A percentile compares a stretch with the other conserved stretches of the same genome.
Evolutionary conservation across 2,329 filamentous ascomycete genomes (phyloP).

Genomic region (Fusarium anthophilum): DNA sequence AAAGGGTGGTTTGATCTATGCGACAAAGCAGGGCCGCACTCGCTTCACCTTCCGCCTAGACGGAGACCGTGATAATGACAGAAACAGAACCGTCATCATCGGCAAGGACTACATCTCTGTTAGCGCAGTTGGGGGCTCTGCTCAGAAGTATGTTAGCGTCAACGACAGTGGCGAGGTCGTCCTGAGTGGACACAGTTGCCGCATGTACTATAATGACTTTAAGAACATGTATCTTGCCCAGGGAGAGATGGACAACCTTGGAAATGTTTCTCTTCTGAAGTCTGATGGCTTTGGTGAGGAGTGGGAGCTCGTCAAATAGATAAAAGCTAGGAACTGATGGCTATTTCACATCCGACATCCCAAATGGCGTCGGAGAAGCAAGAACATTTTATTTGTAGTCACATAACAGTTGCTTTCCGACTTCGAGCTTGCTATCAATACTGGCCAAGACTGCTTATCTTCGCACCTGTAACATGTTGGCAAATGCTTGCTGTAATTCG

Average conservation of each 20-base stretch:
- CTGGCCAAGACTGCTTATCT: not conserved
- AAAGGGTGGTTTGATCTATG: not conserved
- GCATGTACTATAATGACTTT: not conserved
- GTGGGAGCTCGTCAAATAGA: slow-evolving; percentile 27
- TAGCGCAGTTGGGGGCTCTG: not conserved
- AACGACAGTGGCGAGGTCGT: not conserved
- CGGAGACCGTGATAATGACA: not conserved
- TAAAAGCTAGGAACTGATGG: not conserved
- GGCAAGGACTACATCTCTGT: not conserved
- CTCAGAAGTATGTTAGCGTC: not conserved
- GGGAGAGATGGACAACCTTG: not conserved
- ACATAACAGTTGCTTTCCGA: not conserved
- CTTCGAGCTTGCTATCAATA: accelerated
- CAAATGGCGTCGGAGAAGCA: not conserved
- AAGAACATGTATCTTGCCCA: slow-evolving; percentile 4
- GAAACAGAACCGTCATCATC: not conserved
- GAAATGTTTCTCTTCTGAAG: not conserved
- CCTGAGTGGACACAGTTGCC: not conserved
- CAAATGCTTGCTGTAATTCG: not conserved
- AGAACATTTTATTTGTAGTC: not conserved
- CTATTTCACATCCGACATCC: not conserved
- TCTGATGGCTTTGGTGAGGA: not conserved
- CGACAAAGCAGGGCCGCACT: not conserved
- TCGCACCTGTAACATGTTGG: not conserved
- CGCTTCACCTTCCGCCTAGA: not conserved